Base-by-base conservation (phyloP, 2,329 filamentous ascomycete genomes). In the Xylaria sp. region DNA sequence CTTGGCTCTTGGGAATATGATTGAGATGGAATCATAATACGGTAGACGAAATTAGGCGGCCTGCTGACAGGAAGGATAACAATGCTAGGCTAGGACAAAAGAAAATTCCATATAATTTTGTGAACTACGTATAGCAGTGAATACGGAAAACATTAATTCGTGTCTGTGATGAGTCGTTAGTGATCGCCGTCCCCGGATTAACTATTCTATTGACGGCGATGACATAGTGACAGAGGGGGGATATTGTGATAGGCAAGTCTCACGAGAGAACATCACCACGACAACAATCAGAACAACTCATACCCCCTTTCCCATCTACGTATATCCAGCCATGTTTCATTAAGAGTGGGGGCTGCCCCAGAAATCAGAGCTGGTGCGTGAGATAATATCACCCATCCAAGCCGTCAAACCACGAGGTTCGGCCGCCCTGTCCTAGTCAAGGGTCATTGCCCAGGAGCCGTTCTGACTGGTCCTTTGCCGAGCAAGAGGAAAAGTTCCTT, bases 391-490 rank as follows among this genome's bases (percentile, higher is more conserved):
- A 66, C 66, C 67, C 63, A 62, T 53, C 62, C 66, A 62, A 30
- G 52, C 52, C 66, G 30, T 30, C 53, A 39, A 60, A 64, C 67
- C 67, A 69, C 60, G 60, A 69, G 64, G 59, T 45, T 45, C 30
- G 34, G 12, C 36, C n/a, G 34, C 45, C 41, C 41, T 63, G 52
- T 45, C 60, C 36, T 13, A 41, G 25, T 36, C 60, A 58, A 60
- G 59, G 59, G 12, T 55, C 52, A n/a, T 30, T 30, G 30, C 18
- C 23, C 28, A 58, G 13, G 50, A 39, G 45, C 32, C 55, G 45
- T 39, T 70, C 61, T 68, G 55, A 70, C 65, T 70, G 68, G 68
- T 63, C 61, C 41, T 23, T 70, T 70, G 65, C 65, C 67, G 67
- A 67, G n/a, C 53, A 15, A 62, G 12, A 56, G 13, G 23, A 55